Conservation (phyloP, 176 grass and related monocot species). For the Pharus latifolius region DNA sequence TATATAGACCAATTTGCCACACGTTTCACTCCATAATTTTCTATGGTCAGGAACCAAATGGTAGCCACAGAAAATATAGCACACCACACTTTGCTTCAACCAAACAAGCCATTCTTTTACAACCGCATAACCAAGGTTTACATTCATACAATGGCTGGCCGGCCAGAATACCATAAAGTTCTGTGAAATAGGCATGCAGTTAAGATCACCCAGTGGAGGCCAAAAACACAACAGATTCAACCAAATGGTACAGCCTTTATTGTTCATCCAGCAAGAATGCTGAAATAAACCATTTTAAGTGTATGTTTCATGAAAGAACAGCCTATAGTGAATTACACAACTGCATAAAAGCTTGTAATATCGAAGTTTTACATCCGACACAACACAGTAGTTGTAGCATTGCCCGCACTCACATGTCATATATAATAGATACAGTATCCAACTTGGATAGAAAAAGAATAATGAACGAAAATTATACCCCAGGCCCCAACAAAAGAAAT, state of each 20-base stretch:
- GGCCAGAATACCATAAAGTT: neutral
- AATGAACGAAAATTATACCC: conserved; percentile 36
- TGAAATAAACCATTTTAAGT: conserved; percentile 39
- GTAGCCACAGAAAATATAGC: too few species aligned
- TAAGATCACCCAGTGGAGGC: neutral
- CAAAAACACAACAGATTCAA: neutral
- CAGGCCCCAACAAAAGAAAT: conserved; percentile 15
- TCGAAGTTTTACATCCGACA: conserved; percentile 18
- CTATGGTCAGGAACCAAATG: too few species aligned
- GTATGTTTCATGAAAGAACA: conserved; percentile 15
- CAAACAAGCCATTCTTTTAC: too few species aligned
- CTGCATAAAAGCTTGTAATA: conserved; percentile 24
- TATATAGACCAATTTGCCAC: too few species aligned
- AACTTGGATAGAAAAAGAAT: conserved; percentile 41
- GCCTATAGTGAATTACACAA: conserved; percentile 33
- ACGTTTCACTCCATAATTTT: too few species aligned
- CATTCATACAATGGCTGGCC: neutral
- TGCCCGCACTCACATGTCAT: conserved; percentile 2
- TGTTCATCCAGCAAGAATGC: conserved; percentile 53
- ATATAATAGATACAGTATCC: conserved; percentile 40
- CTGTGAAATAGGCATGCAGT: neutral
- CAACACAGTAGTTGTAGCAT: conserved; percentile 21
- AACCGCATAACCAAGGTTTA: too few species aligned
- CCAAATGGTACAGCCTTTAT: conserved; percentile 42
- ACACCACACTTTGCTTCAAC: too few species aligned